Evolutionary conservation across 176 grass and related monocot species (phyloP), one percentile per base, ranked within the genome.

Genomic region (Urochloa ruziziensis): DNA sequence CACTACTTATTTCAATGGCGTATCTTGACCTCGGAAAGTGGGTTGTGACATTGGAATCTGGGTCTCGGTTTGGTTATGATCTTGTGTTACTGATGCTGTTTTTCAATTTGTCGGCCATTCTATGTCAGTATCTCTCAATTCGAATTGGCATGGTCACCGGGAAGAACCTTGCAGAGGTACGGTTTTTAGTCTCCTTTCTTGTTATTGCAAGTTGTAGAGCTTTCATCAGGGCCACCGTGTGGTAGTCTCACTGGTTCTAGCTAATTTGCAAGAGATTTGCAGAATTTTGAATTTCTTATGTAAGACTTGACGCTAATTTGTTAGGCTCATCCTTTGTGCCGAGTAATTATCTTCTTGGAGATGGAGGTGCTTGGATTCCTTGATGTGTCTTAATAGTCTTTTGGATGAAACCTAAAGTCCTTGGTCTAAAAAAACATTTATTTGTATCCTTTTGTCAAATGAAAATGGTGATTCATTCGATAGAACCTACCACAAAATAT

Each of bases 1-100:
- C 92, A 48, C 82, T 97, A 19, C 83, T 97, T 10, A 82, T 97
- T 39, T 93, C 95, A 5, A 92, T 94, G 81, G 86, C 84, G 16
- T 97, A 94, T 49, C 85, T 97, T 68, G 95, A 97, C 79, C 95
- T 94, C 4, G 95, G 90, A 42, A 94, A 97, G 85, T 94, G 90
- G 92, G 44, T 93, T 52, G 88, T 80, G 17, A 62, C 86, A 21
- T 46, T 94, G 11, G 92, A 97, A 16, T 86, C 87, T 18, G 92
- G 95, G 16, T 80, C 78, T 65, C 83, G 82, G 21, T 97, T 97
- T 53, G 90, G 95, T n/a, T 94, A 90, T 11, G 95, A 97, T 81
- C 86, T 97, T 69, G 81, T 97, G 62, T 64, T 97, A 4, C 64
- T 90, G 28, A 74, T 92, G 25, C 70, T 97, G 9, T 79, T 94